Base-by-base conservation (phyloP, 768 basidiomycete genomes). In the Mycena pura region DNA sequence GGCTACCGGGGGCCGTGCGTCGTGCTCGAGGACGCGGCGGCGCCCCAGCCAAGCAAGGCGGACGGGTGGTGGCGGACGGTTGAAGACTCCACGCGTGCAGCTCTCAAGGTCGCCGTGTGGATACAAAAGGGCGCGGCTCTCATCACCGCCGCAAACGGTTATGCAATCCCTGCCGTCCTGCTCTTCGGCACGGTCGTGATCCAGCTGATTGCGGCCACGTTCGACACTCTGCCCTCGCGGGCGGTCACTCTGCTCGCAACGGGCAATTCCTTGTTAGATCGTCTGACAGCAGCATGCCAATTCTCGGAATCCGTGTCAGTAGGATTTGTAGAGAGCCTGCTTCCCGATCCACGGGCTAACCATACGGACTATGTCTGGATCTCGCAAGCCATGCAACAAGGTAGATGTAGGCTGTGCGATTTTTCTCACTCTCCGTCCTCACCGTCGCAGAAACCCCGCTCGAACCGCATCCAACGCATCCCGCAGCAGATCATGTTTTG, bases 241-340 rank as follows among this genome's bases (percentile, higher is more conserved):
- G 27, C 39, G 13, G 27, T 53, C n/a, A 19, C 3, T 15, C 28
- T 41, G 19, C 39, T 53, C 7, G 1, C 19, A 15, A 53, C 51
- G 13, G 51, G 40, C 19, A 3, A 6, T 9, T 53, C 51, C n/a
- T 11, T 53, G 6, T 40, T 53, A 19, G 51, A 53, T 53, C 51
- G 51, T 15, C 51, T 53, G 6, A 43, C 51, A 2, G 51, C 51
- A n/a, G 51, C 51, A 9, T 53, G 51, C n/a, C 50, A 52, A 7
- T 27, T 52, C 25, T 39, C 27, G 14, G 25, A 14, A 13, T 52
- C 50, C 5, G 31, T 52, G 27, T 52, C 50, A 2, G 38, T 52
- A 8, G 50, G 50, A 1, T 52, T 52, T 14, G 27, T 52, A 6
- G 38, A 40, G 39, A 40, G n/a, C 36, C 38, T 52, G 11, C 38